These are phyloP conservation scores for Aristolochia contorta DNA, from an alignment of 164 flowering plant species.

Conservation along the genomic window DNA sequence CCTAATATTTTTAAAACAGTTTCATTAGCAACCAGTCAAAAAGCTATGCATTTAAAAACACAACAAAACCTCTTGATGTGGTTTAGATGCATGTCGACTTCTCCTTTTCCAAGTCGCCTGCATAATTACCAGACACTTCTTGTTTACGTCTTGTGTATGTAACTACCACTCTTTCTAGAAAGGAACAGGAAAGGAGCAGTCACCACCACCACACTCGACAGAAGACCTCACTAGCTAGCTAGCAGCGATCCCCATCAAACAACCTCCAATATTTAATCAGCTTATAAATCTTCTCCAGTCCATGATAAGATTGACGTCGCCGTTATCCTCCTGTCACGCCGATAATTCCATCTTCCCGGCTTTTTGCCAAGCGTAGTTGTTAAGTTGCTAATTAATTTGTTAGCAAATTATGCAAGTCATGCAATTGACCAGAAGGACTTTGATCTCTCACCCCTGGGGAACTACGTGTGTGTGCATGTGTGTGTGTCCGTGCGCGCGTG, in stretches of 20 bases:
- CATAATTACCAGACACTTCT: not conserved
- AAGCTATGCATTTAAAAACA: not conserved
- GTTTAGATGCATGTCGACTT: not conserved
- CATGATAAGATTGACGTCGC: conserved; percentile 1
- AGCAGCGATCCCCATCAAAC: not conserved
- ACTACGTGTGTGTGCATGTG: too few relatives aligned
- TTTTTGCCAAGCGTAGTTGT: too few relatives aligned
- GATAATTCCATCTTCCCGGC: too few relatives aligned
- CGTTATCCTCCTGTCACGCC: not conserved
- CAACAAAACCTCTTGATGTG: not conserved
- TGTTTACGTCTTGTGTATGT: not conserved
- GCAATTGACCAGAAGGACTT: too few relatives aligned
- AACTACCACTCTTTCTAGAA: not conserved
- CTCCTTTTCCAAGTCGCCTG: not conserved
- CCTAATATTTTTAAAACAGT: too few relatives aligned
- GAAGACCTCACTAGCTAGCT: not conserved
- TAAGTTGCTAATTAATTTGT: too few relatives aligned
- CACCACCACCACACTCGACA: not conserved
- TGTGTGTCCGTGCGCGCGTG: too few relatives aligned
- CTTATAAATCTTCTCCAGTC: not conserved
- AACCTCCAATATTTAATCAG: not conserved
- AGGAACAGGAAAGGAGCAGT: not conserved
- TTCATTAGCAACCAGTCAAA: too few relatives aligned
- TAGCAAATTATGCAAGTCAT: too few relatives aligned
- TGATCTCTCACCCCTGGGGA: too few relatives aligned